A percentile compares a stretch with the other conserved stretches of the same genome.
phyloP scores from a whole-genome alignment of 129 eudicot species.

The carrot (Daucus carota) region DNA sequence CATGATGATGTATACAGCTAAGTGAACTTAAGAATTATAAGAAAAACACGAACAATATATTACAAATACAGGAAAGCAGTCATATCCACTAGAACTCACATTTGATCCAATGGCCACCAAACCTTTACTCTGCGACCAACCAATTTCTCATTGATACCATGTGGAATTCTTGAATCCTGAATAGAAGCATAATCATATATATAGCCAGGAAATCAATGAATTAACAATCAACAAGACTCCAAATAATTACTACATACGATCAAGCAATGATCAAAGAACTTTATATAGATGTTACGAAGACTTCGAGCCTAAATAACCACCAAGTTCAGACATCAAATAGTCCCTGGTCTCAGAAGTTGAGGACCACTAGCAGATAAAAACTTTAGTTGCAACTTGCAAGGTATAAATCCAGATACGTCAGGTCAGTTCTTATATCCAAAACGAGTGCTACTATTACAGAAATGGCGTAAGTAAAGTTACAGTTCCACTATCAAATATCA shows the following conservation, averaged over 20 bases:
- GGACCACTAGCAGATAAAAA: neutral
- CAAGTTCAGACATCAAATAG: neutral
- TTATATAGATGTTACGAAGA: neutral
- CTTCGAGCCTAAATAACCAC: neutral
- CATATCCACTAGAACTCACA: slow-evolving; percentile 27
- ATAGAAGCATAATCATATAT: neutral
- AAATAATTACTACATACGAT: neutral
- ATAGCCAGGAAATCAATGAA: neutral
- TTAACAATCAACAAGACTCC: neutral
- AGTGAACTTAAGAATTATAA: neutral
- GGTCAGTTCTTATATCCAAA: neutral
- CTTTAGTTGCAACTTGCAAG: neutral
- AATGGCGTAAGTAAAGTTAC: neutral
- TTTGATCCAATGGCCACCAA: slow-evolving; percentile 85
- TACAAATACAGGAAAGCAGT: neutral
- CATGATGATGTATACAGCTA: neutral
- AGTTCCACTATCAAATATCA: neutral
- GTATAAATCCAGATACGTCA: neutral
- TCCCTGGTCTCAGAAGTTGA: neutral
- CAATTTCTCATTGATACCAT: slow-evolving; percentile 28
- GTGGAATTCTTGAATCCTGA: slow-evolving; percentile 25
- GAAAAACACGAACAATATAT: neutral
- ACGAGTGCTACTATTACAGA: neutral
- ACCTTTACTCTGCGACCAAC: slow-evolving; percentile 58
- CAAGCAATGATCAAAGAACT: neutral